A percentile compares a stretch with the other conserved stretches of the same genome.
These are phyloP conservation scores for Myriosclerotinia duriaeana DNA, from an alignment of 2,329 filamentous ascomycete species.

Conservation along the genomic window DNA sequence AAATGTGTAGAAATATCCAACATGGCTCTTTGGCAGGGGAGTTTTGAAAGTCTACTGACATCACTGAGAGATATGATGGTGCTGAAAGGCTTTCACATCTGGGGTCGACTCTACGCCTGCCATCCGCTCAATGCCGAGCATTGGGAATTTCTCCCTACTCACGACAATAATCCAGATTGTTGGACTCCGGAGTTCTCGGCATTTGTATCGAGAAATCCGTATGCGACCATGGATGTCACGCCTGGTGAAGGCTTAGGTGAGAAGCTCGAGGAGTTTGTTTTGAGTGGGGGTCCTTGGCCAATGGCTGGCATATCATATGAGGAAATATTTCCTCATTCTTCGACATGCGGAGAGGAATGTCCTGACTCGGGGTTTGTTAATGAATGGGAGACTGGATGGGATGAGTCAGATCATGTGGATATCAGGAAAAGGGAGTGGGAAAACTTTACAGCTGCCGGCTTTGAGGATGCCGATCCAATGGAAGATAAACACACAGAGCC, in stretches of 20 bases:
- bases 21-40: background rate
- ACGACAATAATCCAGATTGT: background rate
- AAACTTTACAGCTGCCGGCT: background rate
- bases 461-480: background rate
- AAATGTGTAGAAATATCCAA: slow-evolving; percentile 4
- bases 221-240: background rate
- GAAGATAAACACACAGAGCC: background rate
- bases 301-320: background rate
- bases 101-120: background rate
- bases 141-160: background rate
- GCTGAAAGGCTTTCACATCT: background rate
- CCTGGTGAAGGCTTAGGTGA: slow-evolving; percentile 8
- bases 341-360: background rate
- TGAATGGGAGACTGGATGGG: background rate
- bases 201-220: background rate
- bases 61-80: background rate
- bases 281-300: background rate
- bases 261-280: slow-evolving; percentile 7
- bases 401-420: background rate
- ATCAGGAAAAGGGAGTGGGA: background rate
- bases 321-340: background rate
- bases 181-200: background rate
- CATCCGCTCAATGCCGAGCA: background rate
- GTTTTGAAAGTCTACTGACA: background rate
- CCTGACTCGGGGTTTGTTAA: background rate